Percentiles rank a stretch among this genome's conserved stretches.
These are phyloP conservation scores for Meyerozyma carpophila DNA, from an alignment of 1,139 yeast genomes.

Conservation along the genomic window DNA sequence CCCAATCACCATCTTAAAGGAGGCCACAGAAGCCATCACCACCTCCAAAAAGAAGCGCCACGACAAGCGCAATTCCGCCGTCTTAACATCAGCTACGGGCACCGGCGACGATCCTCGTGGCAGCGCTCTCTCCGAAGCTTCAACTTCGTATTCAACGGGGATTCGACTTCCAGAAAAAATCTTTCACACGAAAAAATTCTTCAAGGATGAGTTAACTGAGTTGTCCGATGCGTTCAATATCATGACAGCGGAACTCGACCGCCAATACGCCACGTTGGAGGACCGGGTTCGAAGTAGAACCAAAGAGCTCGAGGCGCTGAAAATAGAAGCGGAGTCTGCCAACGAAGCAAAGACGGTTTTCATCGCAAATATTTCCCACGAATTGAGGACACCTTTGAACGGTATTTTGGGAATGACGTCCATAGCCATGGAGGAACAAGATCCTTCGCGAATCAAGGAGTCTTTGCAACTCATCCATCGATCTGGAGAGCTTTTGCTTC, in stretches of 20 bases:
- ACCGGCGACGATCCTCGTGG: constrained; percentile 1
- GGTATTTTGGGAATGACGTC: constrained; percentile 97
- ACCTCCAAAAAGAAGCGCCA: constrained; percentile 21
- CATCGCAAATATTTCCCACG: constrained; percentile 94
- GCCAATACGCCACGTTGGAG: constrained; percentile 79
- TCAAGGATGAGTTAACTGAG: constrained; percentile 83
- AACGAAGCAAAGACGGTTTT: constrained; percentile 93
- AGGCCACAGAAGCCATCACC: constrained; percentile 70
- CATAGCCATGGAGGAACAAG: constrained; percentile 82
- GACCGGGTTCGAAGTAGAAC: constrained; percentile 89
- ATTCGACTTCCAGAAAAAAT: constrained; percentile 47
- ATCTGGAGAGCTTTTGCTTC: constrained; percentile 81
- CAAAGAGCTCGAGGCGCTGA: constrained; percentile 81
- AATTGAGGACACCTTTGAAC: constrained; percentile 87
- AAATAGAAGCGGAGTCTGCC: constrained; percentile 86
- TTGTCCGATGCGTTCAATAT: constrained; percentile 83
- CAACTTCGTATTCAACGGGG: constrained; percentile 12
- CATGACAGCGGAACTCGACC: constrained; percentile 83
- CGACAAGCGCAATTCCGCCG: background rate
- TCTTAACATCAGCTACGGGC: background rate
- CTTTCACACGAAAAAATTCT: constrained; percentile 50
- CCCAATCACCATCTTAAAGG: constrained; percentile 75
- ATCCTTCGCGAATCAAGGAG: constrained; percentile 58
- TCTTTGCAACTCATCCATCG: constrained; percentile 71
- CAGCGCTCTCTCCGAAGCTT: background rate